phyloP scores from a whole-genome alignment of 176 grass and related monocot genomes.

The Urochloa ruziziensis region DNA sequence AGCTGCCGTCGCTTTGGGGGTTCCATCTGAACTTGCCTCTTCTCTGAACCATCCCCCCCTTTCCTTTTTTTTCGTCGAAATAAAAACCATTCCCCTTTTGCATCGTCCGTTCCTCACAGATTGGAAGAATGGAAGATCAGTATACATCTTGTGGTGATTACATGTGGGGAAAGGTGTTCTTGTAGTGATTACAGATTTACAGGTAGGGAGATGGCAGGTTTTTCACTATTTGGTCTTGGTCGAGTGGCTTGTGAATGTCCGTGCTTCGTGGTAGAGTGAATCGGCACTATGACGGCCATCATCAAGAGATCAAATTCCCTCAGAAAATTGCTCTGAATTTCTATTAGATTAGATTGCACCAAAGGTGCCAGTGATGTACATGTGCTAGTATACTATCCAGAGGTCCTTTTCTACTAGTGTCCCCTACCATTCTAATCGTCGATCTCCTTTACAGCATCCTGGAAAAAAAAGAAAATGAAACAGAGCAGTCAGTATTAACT shows the following conservation, averaged over 20 bases:
- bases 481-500: background rate
- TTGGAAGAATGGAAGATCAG: too few species aligned
- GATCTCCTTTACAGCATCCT: conserved; percentile 99
- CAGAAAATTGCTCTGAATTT: conserved; percentile 42
- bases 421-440: conserved; percentile 56
- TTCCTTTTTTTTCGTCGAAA: too few species aligned
- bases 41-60: too few species aligned
- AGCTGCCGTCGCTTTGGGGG: too few species aligned
- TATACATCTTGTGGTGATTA: too few species aligned
- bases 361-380: conserved; percentile 56
- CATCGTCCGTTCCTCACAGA: too few species aligned
- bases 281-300: background rate
- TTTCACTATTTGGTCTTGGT: too few species aligned
- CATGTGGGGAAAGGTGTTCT: too few species aligned
- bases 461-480: conserved; percentile 28
- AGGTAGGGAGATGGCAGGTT: too few species aligned
- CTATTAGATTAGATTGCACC: conserved; percentile 50
- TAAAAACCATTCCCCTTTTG: too few species aligned
- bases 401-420: conserved; percentile 20
- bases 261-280: background rate
- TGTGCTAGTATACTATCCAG: conserved; percentile 33
- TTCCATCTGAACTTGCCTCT: too few species aligned
- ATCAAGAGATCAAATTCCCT: background rate
- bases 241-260: background rate
- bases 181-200: too few species aligned